Percentiles rank a stretch among this genome's conserved stretches.
Conservation (phyloP, 371 early-diverging fungal species). For the Blakeslea trispora region DNA sequence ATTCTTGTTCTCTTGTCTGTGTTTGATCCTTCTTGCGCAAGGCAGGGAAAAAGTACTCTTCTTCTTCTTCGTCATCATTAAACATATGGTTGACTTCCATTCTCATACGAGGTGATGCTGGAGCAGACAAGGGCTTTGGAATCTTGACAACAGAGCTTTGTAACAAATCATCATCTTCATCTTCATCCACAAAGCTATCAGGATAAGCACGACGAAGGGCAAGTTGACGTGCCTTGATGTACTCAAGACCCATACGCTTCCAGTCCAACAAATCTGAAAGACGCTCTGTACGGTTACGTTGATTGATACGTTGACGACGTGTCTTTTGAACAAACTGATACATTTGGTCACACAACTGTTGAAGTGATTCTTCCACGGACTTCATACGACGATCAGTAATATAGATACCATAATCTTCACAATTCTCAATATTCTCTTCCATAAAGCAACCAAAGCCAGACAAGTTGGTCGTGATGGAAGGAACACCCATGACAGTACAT, state of each 20-base stretch:
- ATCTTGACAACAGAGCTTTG: conserved; percentile 44
- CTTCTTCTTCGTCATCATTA: conserved; percentile 27
- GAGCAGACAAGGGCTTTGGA: conserved; percentile 81
- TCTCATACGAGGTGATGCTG: conserved; percentile 56
- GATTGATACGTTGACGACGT: conserved; percentile 96
- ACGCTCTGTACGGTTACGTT: conserved; percentile 95
- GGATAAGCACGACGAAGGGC: conserved; percentile 91
- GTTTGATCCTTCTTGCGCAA: conserved; percentile 20
- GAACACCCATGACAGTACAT: conserved; percentile 98
- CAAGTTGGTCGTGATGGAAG: conserved; percentile 94
- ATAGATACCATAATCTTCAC: conserved; percentile 96
- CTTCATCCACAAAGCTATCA: conserved; percentile 69
- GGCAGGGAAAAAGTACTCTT: conserved; percentile 33
- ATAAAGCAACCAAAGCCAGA: conserved; percentile 98
- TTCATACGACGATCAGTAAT: conserved; percentile 96
- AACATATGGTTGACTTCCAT: conserved; percentile 29
- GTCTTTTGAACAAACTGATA: conserved; percentile 91
- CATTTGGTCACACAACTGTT: conserved; percentile 90
- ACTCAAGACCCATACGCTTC: conserved; percentile 97
- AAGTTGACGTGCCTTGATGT: conserved; percentile 93
- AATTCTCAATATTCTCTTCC: conserved; percentile 94
- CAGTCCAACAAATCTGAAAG: conserved; percentile 94
- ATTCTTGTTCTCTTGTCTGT: conserved; percentile 41
- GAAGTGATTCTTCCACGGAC: conserved; percentile 88
- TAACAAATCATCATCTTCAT: conserved; percentile 48